Evolutionary conservation across 306 rosid species (phyloP), one percentile per base, ranked within the genome.

Genomic region (Spatholobus suberectus): DNA sequence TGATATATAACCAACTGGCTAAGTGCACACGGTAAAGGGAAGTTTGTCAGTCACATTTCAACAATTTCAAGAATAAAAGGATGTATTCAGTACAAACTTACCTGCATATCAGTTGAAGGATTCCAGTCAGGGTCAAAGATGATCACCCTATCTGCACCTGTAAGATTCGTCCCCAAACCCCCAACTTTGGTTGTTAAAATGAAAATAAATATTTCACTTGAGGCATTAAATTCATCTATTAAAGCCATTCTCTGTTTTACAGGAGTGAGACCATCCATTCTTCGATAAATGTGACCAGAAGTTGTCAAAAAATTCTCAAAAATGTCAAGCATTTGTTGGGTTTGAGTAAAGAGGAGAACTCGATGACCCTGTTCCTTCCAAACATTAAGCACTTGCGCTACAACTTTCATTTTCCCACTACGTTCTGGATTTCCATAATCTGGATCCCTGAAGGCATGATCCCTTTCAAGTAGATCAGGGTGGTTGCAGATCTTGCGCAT

Each of bases 281-380:
- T 91, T 77, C 97, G 89, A 83, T 91, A 96, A 76, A 63, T 76
- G 84, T 91, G 92, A 58, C 93, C 92, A 88, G 80, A 63, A 82
- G 77, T 65, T 14, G 89, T 82, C 86, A 94, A 68, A 89, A 86
- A 89, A 61, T 35, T 92, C 87, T 94, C 97, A 78, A 96, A 78
- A 86, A 96, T 94, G 72, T 96, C 97, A 63, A 96, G 98, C 97
- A 96, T 94, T 85, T 96, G 98, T 70, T 96, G 98, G 71, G 97
- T 94, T 82, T 96, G 99, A 40, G 94, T 23, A 65, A 96, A 96
- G 61, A 96, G 96, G 86, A 96, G 99, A 89, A 92, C 99, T 15
- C 95, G 93, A 71, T 96, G 99, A 78, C 93, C 95, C 82, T 96
- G 99, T 82, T 96, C 98, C 92, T 94, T 91, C 99, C 99, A 96